These are phyloP conservation scores for Ceratocystis lukuohia DNA, from an alignment of 2,329 filamentous ascomycete genomes.

Conservation along the genomic window DNA sequence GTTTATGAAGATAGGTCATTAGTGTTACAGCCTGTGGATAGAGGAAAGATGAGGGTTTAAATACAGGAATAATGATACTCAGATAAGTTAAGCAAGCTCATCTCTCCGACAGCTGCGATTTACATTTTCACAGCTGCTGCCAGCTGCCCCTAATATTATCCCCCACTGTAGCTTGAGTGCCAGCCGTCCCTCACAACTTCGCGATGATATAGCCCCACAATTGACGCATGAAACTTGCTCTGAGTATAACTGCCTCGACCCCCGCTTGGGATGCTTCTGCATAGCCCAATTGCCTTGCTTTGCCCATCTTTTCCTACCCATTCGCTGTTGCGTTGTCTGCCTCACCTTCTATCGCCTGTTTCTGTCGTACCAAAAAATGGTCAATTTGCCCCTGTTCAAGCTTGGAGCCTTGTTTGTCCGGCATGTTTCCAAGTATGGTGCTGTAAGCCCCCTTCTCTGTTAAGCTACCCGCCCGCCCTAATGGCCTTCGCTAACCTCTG, in stretches of 20 bases:
- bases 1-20: slow-evolving; percentile 10
- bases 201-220: slow-evolving; percentile 9
- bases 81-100: too few species aligned
- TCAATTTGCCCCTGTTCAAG: slow-evolving; percentile 54
- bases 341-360: background rate
- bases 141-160: background rate
- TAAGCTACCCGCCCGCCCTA: background rate
- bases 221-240: background rate
- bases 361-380: slow-evolving; percentile 33
- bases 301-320: background rate
- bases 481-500: background rate
- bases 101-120: background rate
- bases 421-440: slow-evolving; percentile 56
- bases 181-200: background rate
- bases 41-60: background rate
- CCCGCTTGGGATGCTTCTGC: background rate
- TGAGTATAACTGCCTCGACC: background rate
- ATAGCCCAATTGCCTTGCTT: background rate
- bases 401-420: slow-evolving; percentile 50
- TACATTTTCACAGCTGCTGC: background rate
- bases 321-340: background rate
- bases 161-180: background rate
- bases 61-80: too few species aligned
- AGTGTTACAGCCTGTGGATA: slow-evolving; percentile 1
- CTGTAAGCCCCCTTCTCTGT: slow-evolving; percentile 34